Evolutionary conservation across 306 rosid genomes (phyloP), one percentile per base, ranked within the genome.

Genomic region (Mucuna pruriens): DNA sequence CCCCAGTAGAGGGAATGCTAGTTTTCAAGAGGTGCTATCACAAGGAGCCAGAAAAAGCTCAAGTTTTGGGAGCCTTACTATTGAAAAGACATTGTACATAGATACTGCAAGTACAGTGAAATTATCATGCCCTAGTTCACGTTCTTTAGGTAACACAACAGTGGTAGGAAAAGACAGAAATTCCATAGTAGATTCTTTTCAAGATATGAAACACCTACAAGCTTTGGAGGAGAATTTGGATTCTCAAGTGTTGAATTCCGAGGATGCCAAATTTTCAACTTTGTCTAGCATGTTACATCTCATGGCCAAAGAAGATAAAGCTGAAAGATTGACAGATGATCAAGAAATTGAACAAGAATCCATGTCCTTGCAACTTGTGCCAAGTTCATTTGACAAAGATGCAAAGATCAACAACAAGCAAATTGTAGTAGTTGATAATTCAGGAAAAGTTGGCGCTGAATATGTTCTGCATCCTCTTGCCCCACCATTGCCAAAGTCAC

Each of bases 401-500:
- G 54, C 75, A 76, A 16, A 66, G 33, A 61, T 81, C 42, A 60
- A 55, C 22, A 82, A 63, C 79, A 57, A 71, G 69, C 87, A 87
- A 81, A 83, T 86, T 58, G 78, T 81, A n/a, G 72, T 52, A 52
- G 85, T 58, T 71, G 86, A 69, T 60, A 89, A 80, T 77, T 76
- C 75, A 58, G 85, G 51, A 83, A 84, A 74, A 55, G 57, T 33
- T 11, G 60, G 61, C 48, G 15, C 72, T 66, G 80, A 84, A 55
- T 54, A 74, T 20, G 74, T 44, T 77, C 11, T 44, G 54, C 82
- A 88, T 82, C 84, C 83, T 86, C 71, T 76, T 44, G 90, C 90
- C 1, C 99, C 96, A 17, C 94, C 97, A 26, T 75, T 93, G 82
- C 99, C 97, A 38, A 93, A 86, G 84, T 93, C 99, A 34, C 99